Evolutionary conservation across 106 monocot genomes (phyloP).

Genomic region (Dendrobium nobile): DNA sequence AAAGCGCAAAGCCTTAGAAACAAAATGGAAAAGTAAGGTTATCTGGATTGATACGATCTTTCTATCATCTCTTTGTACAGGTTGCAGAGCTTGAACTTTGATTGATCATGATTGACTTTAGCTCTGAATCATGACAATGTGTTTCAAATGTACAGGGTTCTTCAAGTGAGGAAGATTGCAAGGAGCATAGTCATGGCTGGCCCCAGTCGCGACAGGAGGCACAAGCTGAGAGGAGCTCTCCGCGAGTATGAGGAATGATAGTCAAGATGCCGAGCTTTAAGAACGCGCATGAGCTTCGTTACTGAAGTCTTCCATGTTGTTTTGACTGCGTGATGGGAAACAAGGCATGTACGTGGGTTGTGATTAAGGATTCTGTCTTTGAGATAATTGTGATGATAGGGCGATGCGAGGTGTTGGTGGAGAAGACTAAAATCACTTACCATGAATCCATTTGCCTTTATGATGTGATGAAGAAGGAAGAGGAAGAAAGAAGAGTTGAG

Average conservation of each 20-base stretch:
- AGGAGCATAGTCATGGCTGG: slow-evolving; percentile 53
- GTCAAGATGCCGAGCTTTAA: slow-evolving; percentile 63
- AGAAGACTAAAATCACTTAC: slow-evolving; percentile 24
- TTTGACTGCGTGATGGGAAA: slow-evolving; percentile 23
- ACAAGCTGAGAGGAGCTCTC: slow-evolving; percentile 52
- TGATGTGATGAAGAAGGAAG: background rate
- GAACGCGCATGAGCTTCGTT: slow-evolving; percentile 61
- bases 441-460: slow-evolving; percentile 18
- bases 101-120: slow-evolving; percentile 21
- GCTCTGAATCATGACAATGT: slow-evolving; percentile 74
- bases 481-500: background rate
- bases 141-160: slow-evolving; percentile 38
- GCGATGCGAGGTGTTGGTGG: slow-evolving; percentile 14
- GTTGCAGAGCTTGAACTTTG: slow-evolving; percentile 29
- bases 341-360: slow-evolving; percentile 4
- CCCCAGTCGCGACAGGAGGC: slow-evolving; percentile 64
- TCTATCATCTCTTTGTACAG: slow-evolving; percentile 53
- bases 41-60: slow-evolving; percentile 28
- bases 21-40: slow-evolving; percentile 73
- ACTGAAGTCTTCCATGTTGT: slow-evolving; percentile 56
- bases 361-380: background rate
- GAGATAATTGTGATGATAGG: slow-evolving; percentile 9
- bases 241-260: slow-evolving; percentile 13
- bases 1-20: slow-evolving; percentile 62
- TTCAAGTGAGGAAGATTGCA: slow-evolving; percentile 48